These are phyloP conservation scores for Symbiodinium pilosum DNA, from an alignment of 73 alveolate genomes.

Conservation along the genomic window DNA sequence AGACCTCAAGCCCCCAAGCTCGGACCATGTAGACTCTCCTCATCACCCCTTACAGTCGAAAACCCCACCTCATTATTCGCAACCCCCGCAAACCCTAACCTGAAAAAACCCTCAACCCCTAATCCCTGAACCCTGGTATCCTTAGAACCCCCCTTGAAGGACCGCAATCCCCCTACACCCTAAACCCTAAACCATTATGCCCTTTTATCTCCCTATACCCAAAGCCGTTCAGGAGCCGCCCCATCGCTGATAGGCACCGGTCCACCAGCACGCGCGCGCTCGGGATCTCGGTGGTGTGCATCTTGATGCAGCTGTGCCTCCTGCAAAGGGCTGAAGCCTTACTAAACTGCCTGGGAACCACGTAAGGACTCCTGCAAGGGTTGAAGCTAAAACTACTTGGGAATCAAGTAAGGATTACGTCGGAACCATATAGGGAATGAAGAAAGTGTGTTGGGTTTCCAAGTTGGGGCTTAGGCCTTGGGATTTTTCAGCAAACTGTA, in stretches of 20 bases:
- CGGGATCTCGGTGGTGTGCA: conserved; percentile 66
- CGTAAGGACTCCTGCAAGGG: too few relatives aligned
- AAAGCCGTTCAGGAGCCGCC: neutral
- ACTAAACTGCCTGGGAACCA: too few relatives aligned
- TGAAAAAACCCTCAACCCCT: neutral
- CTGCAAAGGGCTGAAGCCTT: conserved; percentile 1
- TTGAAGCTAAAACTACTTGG: neutral
- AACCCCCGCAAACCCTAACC: neutral
- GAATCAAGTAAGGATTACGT: too few relatives aligned
- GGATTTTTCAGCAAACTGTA: too few relatives aligned
- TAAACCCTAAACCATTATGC: neutral
- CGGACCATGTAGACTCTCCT: too few relatives aligned
- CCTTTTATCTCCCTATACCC: neutral
- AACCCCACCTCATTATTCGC: too few relatives aligned
- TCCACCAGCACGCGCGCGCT: conserved; percentile 93
- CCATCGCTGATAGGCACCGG: conserved; percentile 88
- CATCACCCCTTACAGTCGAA: too few relatives aligned
- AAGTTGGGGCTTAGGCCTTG: neutral
- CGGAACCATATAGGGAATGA: too few relatives aligned
- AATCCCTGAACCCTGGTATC: neutral
- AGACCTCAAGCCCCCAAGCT: too few relatives aligned
- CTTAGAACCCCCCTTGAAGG: too few relatives aligned
- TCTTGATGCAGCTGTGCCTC: conserved; percentile 47
- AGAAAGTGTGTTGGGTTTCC: neutral
- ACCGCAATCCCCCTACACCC: neutral